Conservation (phyloP, 2,329 filamentous ascomycete species). For the Polychaeton citri region DNA sequence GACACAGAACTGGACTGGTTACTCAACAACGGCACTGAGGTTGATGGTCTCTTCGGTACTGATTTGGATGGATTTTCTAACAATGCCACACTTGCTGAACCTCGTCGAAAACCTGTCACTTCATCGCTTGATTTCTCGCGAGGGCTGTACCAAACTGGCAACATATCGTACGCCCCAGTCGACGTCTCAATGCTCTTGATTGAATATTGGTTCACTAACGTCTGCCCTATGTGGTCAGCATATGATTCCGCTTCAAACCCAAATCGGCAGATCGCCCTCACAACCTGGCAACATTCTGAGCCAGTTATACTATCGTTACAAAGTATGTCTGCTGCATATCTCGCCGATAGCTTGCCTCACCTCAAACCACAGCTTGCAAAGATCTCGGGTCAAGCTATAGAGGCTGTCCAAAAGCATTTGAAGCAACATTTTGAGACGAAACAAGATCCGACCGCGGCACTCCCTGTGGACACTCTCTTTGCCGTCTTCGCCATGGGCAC, state of each 20-base stretch:
- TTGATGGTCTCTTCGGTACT: not conserved
- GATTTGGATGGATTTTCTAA: not conserved
- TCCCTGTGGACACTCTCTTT: constrained; percentile 6
- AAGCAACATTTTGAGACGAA: not conserved
- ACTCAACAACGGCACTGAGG: not conserved
- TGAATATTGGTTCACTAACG: constrained; percentile 8
- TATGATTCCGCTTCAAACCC: constrained; percentile 7
- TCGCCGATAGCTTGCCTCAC: constrained; percentile 6
- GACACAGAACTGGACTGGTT: not conserved
- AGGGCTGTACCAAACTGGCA: not conserved
- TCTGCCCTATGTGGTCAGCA: constrained; percentile 9
- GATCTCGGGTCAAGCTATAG: constrained; percentile 2
- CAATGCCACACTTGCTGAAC: not conserved
- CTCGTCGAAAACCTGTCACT: not conserved
- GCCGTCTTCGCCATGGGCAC: constrained; percentile 8
- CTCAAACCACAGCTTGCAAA: constrained; percentile 3
- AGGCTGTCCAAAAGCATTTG: constrained; percentile 2
- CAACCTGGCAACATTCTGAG: constrained; percentile 6
- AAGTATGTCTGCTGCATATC: constrained; percentile 7
- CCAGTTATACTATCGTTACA: constrained; percentile 7
- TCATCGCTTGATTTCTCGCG: not conserved
- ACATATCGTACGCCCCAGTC: constrained; percentile 1
- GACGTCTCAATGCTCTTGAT: constrained; percentile 6
- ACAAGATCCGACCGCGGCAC: not conserved
- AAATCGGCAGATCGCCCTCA: constrained; percentile 7